Percentiles rank a stretch among this genome's conserved stretches.
These are phyloP conservation scores for Spergularia azorica DNA, from an alignment of 179 eudicot species.

Conservation along the genomic window DNA sequence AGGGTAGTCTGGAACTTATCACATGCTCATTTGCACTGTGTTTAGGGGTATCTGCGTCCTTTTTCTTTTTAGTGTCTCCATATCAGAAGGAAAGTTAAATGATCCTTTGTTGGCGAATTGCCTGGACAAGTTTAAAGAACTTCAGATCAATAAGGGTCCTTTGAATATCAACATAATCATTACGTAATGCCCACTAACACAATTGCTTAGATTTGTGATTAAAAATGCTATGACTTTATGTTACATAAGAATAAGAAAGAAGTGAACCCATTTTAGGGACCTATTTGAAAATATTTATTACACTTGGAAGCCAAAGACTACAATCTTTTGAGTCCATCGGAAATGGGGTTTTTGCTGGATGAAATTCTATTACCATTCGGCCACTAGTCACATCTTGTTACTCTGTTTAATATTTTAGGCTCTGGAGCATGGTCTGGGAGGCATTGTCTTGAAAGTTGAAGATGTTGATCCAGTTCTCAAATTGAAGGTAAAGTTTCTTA, in stretches of 20 bases:
- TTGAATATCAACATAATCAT: too few relatives aligned
- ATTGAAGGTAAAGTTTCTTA: constrained; percentile 58
- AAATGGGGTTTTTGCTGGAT: background rate
- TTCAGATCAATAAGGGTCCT: too few relatives aligned
- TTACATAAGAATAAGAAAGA: too few relatives aligned
- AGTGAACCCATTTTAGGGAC: background rate
- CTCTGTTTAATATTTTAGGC: constrained; percentile 47
- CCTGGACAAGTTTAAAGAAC: too few relatives aligned
- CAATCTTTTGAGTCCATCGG: background rate
- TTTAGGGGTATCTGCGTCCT: background rate
- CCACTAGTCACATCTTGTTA: background rate
- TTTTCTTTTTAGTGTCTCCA: background rate
- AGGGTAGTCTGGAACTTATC: background rate
- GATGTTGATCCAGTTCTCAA: constrained; percentile 63
- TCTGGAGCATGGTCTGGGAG: constrained; percentile 82
- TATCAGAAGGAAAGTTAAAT: background rate
- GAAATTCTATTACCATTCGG: background rate
- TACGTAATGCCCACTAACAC: too few relatives aligned
- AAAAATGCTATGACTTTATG: too few relatives aligned
- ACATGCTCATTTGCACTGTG: background rate
- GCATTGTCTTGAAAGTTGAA: constrained; percentile 75
- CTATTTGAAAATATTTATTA: background rate
- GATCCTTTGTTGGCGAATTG: background rate
- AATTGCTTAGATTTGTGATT: too few relatives aligned
- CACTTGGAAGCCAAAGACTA: background rate